Evolutionary conservation across 2,329 filamentous ascomycete genomes (phyloP), one percentile per base, ranked within the genome.

Genomic region (Beauveria sp.): DNA sequence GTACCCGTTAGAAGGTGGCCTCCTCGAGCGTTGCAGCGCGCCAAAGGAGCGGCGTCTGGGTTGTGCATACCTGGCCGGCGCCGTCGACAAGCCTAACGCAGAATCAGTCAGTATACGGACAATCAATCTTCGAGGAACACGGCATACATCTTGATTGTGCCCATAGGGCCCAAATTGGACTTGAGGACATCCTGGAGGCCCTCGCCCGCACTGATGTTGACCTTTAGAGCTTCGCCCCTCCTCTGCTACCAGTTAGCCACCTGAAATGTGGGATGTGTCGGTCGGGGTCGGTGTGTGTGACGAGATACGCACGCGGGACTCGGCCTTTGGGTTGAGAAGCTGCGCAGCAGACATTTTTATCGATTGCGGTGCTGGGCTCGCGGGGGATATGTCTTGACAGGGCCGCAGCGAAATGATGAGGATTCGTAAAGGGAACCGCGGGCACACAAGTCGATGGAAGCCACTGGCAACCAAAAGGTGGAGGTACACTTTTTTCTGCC

Each of bases 311-410:
- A 96, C 92, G 79, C 95, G 88, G 70, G 93, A 97, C 81, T 99
- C 95, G 72, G 95, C 95, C 83, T 99, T 99, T 65, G 95, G 95
- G 78, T 99, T 99, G 67, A 99, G 88, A 72, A 99, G 87, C 81
- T 98, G 93, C 73, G 95, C 93, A 70, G 95, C 95, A 79, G 93
- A 98, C 95, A 98, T 98, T 58, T 65, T 74, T 68, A 38, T 56
- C 34, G 40, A 28, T 52, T 62, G 20, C 38, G 46, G 43, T 51
- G 34, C 54, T 49, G 45, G 49, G 61, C 56, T 62, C 49, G 54
- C 54, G 22, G 30, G 24, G 47, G 26, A 42, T 51, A 18, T 34
- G n/a, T 49, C 54, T 52, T 45, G 38, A 61, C 54, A n/a, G 34
- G 53, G 60, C 60, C 60, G 45, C 60, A 46, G 60, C 60, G 40